Conservation (phyloP, 2,329 filamentous ascomycete genomes). For the Aspergillus felis region DNA sequence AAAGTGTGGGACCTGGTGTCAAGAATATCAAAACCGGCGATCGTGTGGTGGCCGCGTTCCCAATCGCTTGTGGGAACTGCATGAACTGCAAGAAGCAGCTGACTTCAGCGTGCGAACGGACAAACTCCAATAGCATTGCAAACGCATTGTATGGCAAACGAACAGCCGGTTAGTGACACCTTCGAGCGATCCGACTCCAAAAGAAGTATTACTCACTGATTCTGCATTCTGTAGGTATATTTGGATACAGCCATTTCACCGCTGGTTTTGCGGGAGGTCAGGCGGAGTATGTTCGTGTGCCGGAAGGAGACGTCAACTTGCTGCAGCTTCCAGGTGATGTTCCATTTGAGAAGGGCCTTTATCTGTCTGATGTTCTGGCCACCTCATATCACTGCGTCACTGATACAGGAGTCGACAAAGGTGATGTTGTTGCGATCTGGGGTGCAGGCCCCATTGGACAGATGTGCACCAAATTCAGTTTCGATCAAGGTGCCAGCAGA, state of each 20-base stretch:
- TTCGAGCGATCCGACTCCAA: neutral
- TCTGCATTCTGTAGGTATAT: conserved; percentile 47
- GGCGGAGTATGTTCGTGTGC: conserved; percentile 80
- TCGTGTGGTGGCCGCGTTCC: conserved; percentile 79
- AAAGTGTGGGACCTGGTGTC: conserved; percentile 53
- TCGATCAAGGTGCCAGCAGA: conserved; percentile 68
- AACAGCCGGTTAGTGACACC: conserved; percentile 56
- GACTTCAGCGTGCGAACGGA: conserved; percentile 74
- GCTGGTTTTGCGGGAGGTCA: conserved; percentile 86
- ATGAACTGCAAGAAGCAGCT: conserved; percentile 75
- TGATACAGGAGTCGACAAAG: conserved; percentile 74
- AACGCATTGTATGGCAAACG: conserved; percentile 75
- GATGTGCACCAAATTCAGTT: conserved; percentile 65
- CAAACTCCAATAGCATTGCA: conserved; percentile 67
- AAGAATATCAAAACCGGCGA: conserved; percentile 56
- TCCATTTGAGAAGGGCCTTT: conserved; percentile 80
- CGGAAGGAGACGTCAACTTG: conserved; percentile 75
- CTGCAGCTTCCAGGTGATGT: conserved; percentile 73
- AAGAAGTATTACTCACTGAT: neutral
- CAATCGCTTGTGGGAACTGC: conserved; percentile 68
- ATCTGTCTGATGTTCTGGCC: conserved; percentile 72
- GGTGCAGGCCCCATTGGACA: conserved; percentile 84
- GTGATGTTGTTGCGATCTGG: conserved; percentile 77
- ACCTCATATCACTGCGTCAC: conserved; percentile 81
- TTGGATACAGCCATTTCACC: conserved; percentile 71